Conservation (phyloP, 2,329 filamentous ascomycete species). For the Periconia digitata region DNA sequence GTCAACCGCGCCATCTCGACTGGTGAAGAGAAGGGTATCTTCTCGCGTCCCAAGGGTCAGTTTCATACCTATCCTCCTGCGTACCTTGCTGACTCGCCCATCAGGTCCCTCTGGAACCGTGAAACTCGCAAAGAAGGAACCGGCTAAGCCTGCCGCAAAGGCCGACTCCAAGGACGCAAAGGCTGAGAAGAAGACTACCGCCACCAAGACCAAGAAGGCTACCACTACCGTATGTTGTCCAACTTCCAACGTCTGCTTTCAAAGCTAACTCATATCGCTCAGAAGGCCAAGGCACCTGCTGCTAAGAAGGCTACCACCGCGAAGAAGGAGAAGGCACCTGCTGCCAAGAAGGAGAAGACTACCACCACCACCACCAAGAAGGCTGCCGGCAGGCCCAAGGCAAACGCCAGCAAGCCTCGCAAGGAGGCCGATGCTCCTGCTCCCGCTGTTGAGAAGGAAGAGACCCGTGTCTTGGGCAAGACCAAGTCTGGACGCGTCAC, state of each 20-base stretch:
- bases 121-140: slow-evolving; percentile 84
- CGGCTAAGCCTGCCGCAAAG: slow-evolving; percentile 34
- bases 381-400: slow-evolving; percentile 45
- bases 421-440: slow-evolving; percentile 49
- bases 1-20: slow-evolving; percentile 84
- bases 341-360: slow-evolving; percentile 37
- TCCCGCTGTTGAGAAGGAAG: slow-evolving; percentile 68
- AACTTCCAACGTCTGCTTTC: neutral
- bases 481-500: slow-evolving; percentile 85
- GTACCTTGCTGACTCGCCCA: neutral
- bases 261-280: too few species aligned
- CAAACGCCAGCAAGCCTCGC: slow-evolving; percentile 50
- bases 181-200: slow-evolving; percentile 25
- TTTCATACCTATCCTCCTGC: slow-evolving; percentile 15
- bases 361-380: slow-evolving; percentile 24
- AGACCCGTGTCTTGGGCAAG: slow-evolving; percentile 68
- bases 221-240: slow-evolving; percentile 30
- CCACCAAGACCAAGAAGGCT: slow-evolving; percentile 25
- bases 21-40: slow-evolving; percentile 84
- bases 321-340: slow-evolving; percentile 31
- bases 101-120: slow-evolving; percentile 81
- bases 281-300: slow-evolving; percentile 32
- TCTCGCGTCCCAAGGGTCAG: slow-evolving; percentile 88
- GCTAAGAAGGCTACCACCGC: slow-evolving; percentile 25
- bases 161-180: slow-evolving; percentile 46